Evolutionary conservation across 768 basidiomycete species (phyloP).

Genomic region (Mycena galericulata): DNA sequence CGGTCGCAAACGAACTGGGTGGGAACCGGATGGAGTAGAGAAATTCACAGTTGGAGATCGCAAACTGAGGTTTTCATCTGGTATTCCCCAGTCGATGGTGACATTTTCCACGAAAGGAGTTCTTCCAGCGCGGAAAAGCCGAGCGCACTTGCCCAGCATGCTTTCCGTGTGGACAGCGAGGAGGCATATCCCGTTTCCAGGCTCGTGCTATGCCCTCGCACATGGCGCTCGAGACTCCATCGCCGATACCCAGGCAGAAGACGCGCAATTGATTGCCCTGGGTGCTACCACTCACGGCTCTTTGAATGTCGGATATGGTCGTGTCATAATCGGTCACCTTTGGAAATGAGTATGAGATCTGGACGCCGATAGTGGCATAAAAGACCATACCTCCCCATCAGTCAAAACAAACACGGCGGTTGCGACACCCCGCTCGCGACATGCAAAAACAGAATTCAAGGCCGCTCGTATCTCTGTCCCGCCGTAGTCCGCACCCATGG

Average conservation of each 20-base stretch:
- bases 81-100: slow-evolving; percentile 62
- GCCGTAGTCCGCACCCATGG: slow-evolving; percentile 57
- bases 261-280: slow-evolving; percentile 55
- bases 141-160: slow-evolving; percentile 61
- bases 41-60: slow-evolving; percentile 34
- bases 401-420: slow-evolving; percentile 69
- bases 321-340: slow-evolving; percentile 39
- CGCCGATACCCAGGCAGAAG: slow-evolving; percentile 71
- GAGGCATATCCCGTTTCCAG: slow-evolving; percentile 63
- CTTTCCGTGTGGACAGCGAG: slow-evolving; percentile 59
- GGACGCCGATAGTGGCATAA: background rate
- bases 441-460: slow-evolving; percentile 51
- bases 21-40: slow-evolving; percentile 30
- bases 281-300: slow-evolving; percentile 48
- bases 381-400: slow-evolving; percentile 59
- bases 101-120: slow-evolving; percentile 59
- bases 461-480: slow-evolving; percentile 66
- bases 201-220: slow-evolving; percentile 66
- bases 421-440: slow-evolving; percentile 49
- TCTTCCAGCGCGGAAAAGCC: slow-evolving; percentile 63
- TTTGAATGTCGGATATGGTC: slow-evolving; percentile 39
- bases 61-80: slow-evolving; percentile 37
- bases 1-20: slow-evolving; percentile 38
- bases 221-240: slow-evolving; percentile 59
- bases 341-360: background rate